Conservation (phyloP, 495 filamentous ascomycete species). For the Lichenothelia convexa region DNA sequence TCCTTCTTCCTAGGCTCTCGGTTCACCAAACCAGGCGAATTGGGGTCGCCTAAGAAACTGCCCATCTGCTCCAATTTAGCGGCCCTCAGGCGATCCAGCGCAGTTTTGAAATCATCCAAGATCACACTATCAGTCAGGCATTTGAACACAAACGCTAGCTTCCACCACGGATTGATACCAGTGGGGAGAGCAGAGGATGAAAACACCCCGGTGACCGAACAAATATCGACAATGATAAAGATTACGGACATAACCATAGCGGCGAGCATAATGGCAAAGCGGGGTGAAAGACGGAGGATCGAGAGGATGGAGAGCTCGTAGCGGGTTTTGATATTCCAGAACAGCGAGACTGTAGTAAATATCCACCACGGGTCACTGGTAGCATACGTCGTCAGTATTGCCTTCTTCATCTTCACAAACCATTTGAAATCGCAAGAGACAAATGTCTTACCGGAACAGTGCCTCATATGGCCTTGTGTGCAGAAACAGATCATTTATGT, state of each 20-base stretch:
- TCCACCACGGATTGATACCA: constrained; percentile 31
- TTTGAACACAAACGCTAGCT: constrained; percentile 39
- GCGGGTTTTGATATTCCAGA: constrained; percentile 34
- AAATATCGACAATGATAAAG: constrained; percentile 36
- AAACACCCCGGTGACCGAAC: constrained; percentile 17
- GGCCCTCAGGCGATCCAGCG: constrained; percentile 25
- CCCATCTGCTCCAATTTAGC: constrained; percentile 9
- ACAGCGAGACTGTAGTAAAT: constrained; percentile 30
- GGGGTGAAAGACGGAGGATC: constrained; percentile 31
- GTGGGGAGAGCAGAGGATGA: constrained; percentile 8
- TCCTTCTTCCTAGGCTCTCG: too few relatives aligned
- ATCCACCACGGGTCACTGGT: constrained; percentile 43
- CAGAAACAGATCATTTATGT: constrained; percentile 23
- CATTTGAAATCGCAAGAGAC: neutral
- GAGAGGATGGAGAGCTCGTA: constrained; percentile 33
- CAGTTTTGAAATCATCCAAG: constrained; percentile 45
- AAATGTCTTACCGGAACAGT: constrained; percentile 21
- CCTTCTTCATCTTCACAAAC: neutral
- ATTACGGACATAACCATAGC: constrained; percentile 35
- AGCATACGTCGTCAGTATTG: neutral
- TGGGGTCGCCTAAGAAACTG: too few relatives aligned
- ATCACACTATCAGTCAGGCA: constrained; percentile 40
- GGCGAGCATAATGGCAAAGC: constrained; percentile 36
- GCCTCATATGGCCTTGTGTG: constrained; percentile 33
- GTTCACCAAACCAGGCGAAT: too few relatives aligned